Evolutionary conservation across 108 stramenopile species (phyloP), one percentile per base, ranked within the genome.

Genomic region (Nitzschia inconspicua): DNA sequence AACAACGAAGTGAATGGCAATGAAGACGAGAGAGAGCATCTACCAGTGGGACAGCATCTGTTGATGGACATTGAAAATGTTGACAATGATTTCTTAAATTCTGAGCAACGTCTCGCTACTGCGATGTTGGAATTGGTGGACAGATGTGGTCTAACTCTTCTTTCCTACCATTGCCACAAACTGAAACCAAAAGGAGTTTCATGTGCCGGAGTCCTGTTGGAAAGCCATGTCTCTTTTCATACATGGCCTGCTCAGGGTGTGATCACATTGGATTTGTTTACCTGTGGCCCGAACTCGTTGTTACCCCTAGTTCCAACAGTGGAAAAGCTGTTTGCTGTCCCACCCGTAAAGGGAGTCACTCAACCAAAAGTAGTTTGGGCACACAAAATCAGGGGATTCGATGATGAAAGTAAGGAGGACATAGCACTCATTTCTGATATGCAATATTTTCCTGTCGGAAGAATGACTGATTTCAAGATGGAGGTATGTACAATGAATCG

Each of bases 231-330:
- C 3, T 78, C 81, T 23, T 85, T 94, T 41, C 81, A 89, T 63
- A 87, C 91, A 35, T 82, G 82, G 83, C 92, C 92, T 0, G 35
- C 19, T 14, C 71, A 83, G 46, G 92, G 92, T 18, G 86, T 88
- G 3, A 85, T 89, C 55, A 80, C 80, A 2, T 52, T 93, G 47
- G 90, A 91, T 65, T 54, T 91, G 39, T 91, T 79, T 63, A 89
- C 85, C 7, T 89, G 82, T 65, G 91, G 89, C 9, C 62, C 70
- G 3, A 68, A 70, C 3, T 57, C 71, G 9, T 44, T 87, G 44
- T 40, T 93, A 26, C 85, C 85, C 10, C 56, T 83, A 28, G 49
- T 93, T 10, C 79, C 86, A 0, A 25, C 65, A 0, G 77, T 78
- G 31, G 56, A 80, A 36, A 54, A 60, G 18, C 57, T 88, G 32